Base-by-base conservation (phyloP, 2,329 filamentous ascomycete genomes). In the Ceratocystiopsis sp. region DNA sequence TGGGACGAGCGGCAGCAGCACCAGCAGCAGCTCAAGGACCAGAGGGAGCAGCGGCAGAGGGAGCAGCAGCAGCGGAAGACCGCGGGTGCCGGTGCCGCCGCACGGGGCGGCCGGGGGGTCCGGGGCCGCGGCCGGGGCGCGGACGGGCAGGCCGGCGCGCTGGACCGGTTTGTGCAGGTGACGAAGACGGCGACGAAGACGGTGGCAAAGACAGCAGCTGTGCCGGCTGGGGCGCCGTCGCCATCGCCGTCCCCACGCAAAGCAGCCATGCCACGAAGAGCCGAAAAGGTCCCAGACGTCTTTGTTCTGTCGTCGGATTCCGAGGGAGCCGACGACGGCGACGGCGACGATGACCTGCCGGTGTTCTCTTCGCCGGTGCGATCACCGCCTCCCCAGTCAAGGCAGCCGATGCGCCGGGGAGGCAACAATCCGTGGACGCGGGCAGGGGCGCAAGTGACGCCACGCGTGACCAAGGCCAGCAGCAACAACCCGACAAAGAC, bases 1-100 rank as follows among this genome's bases (percentile, higher is more conserved):
- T 87, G 80, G 70, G 72, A 83, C 38, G 57, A 53, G 25, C 51
- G 53, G 21, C 59, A 47, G 40, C 40, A 35, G 19, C 39, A 34
- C 1, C 19, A 44, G 39, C n/a, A 56, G 53, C 35, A 53, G 21
- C 21, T 21, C 4, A 21, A 21, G 8, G 21, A 21, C 21, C 21
- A 21, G 21, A 21, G 8, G 21, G 21, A 21, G 21, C 21, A 21
- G 21, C 4, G 21, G 21, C 21, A 21, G 21, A 21, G 21, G 8
- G 21, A 21, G 8, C 21, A 21, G 21, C 21, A 21, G 8, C 21
- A 46, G 14, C 14, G 17, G 18, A 40, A 38, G 38, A 16, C 10
- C 21, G 15, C 17, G 16, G 38, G 19, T 51, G 40, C 38, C 52
- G 8, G 17, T 3, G 3, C 57, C 52, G 43, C 42, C 50, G 7